Evolutionary conservation across 1,284 basidiomycete genomes (phyloP), one percentile per base, ranked within the genome.

Genomic region (Trichosporon faecale): DNA sequence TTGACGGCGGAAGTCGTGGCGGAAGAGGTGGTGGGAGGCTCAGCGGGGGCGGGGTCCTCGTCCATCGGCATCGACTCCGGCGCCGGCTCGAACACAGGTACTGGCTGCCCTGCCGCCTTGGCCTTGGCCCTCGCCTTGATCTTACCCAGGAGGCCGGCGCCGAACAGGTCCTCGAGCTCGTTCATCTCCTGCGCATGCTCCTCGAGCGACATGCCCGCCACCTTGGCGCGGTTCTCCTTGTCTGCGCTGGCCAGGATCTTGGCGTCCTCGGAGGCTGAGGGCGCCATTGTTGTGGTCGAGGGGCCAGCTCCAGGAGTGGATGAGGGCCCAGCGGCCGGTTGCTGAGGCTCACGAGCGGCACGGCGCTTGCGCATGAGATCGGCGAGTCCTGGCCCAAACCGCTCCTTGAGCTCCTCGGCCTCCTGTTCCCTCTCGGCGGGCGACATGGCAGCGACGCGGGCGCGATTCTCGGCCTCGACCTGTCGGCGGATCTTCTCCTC

Each of bases 111-210:
- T 3, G 27, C 29, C 21, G 35, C 33, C 25, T 61, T 64, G 14
- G 27, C 44, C 29, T 57, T 14, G 6, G 49, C 64, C 52, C 63
- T 27, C 57, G 85, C 87, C 72, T 84, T 85, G 73, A 94, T 75
- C 2, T 90, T 84, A 49, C 89, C 89, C 9, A 86, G 85, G 31
- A 92, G 84, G 33, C 86, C 86, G 0, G 86, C 77, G 0, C 91
- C 91, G 81, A 93, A 90, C 61, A 86, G 85, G 71, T 89, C 87
- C 46, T 91, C 74, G 46, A 93, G 88, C 74, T 91, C 88, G 68
- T 84, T 81, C 68, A 86, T 84, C 77, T 90, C 90, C 67, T 86
- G 80, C 68, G 88, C 85, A 18, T 87, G 84, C 75, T 91, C 88
- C 35, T 87, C 86, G 8, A 85, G 84, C 5, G 85, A 85, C 90